phyloP scores from a whole-genome alignment of 23 red algal genomes.

The Gracilaria domingensis region DNA sequence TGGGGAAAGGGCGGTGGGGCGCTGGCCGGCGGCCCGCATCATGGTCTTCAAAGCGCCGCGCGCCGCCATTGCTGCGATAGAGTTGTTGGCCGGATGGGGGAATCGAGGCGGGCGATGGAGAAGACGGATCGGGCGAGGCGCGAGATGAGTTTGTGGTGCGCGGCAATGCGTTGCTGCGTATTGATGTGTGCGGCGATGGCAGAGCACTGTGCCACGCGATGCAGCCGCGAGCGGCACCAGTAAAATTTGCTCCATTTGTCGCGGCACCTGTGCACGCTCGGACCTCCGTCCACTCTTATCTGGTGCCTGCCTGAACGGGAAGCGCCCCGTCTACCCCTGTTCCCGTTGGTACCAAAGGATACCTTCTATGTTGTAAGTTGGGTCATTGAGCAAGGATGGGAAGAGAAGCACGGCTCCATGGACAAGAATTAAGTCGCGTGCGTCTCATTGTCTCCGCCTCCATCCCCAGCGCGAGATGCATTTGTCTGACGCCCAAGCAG shows the following conservation, averaged over 20 bases:
- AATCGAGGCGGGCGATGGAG: not conserved
- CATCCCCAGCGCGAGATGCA: no score
- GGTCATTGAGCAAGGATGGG: no score
- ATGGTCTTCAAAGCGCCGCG: constrained; percentile 66
- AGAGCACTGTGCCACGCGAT: not conserved
- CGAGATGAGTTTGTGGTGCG: constrained; percentile 1
- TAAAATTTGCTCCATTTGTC: not conserved
- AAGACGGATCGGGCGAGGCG: not conserved
- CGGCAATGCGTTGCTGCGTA: not conserved
- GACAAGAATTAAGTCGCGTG: no score
- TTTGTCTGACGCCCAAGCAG: no score
- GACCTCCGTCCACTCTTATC: no score
- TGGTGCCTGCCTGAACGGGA: no score
- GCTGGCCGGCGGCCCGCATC: constrained; percentile 70
- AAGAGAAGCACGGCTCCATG: no score
- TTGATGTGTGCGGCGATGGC: not conserved
- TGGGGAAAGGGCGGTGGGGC: constrained; percentile 58
- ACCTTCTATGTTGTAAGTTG: no score
- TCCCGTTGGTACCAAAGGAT: no score
- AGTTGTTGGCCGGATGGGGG: not conserved
- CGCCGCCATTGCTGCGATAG: constrained; percentile 53
- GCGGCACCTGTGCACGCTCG: no score
- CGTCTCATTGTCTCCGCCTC: no score
- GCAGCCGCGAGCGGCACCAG: constrained; percentile 6
- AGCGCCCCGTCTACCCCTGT: no score